Percentiles rank a stretch among this genome's conserved stretches.
phyloP scores from a whole-genome alignment of 306 rosid genomes.

The Quercus aquifolioides region DNA sequence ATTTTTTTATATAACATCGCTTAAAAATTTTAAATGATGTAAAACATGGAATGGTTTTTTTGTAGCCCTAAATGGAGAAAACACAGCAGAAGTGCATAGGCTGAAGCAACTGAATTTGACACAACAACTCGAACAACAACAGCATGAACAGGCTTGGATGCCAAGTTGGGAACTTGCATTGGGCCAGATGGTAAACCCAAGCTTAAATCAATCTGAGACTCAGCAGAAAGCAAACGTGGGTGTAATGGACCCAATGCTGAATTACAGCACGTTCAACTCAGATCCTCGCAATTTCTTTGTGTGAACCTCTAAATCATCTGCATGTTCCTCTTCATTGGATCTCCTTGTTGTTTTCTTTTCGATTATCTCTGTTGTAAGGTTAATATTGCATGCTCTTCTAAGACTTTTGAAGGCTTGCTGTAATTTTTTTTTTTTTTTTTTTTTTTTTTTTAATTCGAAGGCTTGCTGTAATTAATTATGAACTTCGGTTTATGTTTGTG shows the following conservation, averaged over 20 bases:
- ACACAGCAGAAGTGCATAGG: not conserved
- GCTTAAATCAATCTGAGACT: not conserved
- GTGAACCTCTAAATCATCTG: not conserved
- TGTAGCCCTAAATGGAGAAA: not conserved
- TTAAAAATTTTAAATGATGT: too few relatives aligned
- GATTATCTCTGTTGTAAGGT: not conserved
- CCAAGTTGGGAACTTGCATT: not conserved
- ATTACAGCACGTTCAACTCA: not conserved
- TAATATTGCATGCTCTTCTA: not conserved
- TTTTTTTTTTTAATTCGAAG: not conserved
- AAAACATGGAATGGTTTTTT: not conserved
- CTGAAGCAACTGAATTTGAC: not conserved
- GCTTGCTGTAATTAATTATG: too few relatives aligned
- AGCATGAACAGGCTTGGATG: not conserved
- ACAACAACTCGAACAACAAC: not conserved
- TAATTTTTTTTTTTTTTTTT: not conserved
- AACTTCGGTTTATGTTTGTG: too few relatives aligned
- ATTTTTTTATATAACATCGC: too few relatives aligned
- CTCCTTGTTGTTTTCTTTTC: not conserved
- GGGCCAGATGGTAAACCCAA: not conserved
- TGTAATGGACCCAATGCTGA: not conserved
- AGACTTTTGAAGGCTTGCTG: not conserved
- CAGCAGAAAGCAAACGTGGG: not conserved
- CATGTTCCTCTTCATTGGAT: not conserved
- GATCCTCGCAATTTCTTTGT: not conserved